Conservation (phyloP, 805 yeast species). For the Yamadazyma takamatsuzukensis region DNA sequence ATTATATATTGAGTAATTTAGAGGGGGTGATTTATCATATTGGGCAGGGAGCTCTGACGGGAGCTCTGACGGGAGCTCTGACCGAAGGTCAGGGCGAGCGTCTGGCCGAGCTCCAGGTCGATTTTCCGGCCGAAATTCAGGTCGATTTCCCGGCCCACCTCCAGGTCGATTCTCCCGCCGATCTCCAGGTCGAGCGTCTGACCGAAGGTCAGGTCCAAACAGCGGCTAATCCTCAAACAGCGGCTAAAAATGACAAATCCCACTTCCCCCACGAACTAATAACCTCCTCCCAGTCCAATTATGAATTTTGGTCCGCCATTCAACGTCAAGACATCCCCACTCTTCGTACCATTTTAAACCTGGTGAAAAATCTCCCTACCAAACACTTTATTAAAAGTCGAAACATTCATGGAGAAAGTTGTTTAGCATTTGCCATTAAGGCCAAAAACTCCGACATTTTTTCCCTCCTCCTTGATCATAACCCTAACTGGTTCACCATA, state of each 20-base stretch:
- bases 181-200: too few species aligned
- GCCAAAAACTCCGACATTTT: slow-evolving; percentile 45
- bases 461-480: slow-evolving; percentile 39
- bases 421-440: slow-evolving; percentile 59
- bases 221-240: slow-evolving; percentile 21
- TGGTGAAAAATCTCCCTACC: slow-evolving; percentile 13
- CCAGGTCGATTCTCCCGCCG: too few species aligned
- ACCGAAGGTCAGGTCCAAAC: too few species aligned
- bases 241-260: slow-evolving; percentile 15
- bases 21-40: slow-evolving; percentile 77
- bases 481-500: slow-evolving; percentile 49
- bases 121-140: too few species aligned
- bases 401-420: slow-evolving; percentile 61
- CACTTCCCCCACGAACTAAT: slow-evolving; percentile 28
- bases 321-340: slow-evolving; percentile 21
- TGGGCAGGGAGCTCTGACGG: too few species aligned
- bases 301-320: slow-evolving; percentile 51
- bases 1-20: slow-evolving; percentile 77
- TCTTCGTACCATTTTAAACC: slow-evolving; percentile 14
- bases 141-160: too few species aligned
- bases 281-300: slow-evolving; percentile 44
- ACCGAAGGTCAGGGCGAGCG: too few species aligned
- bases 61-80: slow-evolving; percentile 11
- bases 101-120: too few species aligned
- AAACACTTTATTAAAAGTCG: slow-evolving; percentile 22